phyloP scores from a whole-genome alignment of 495 filamentous ascomycete genomes.

The Penicillium crystallinum region DNA sequence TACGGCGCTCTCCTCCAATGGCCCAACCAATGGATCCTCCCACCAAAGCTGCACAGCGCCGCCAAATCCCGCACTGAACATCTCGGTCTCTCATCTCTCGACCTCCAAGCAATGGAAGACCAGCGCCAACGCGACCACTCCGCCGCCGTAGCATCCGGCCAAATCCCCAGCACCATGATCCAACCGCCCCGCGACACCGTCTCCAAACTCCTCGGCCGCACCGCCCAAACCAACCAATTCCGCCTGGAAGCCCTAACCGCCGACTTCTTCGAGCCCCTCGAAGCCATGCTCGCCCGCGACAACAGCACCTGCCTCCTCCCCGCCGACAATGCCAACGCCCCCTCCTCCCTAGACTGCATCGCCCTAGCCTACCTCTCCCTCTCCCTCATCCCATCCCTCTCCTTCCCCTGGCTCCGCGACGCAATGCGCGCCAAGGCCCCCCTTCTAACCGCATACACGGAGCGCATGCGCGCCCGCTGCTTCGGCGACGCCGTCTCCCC shows the following conservation, averaged over 20 bases:
- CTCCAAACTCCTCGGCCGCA: slow-evolving; percentile 34
- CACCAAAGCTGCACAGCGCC: slow-evolving; percentile 57
- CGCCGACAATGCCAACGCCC: slow-evolving; percentile 22
- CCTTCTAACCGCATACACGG: slow-evolving; percentile 49
- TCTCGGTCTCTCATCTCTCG: slow-evolving; percentile 64
- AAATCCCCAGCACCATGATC: slow-evolving; percentile 42
- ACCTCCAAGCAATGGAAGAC: slow-evolving; percentile 51
- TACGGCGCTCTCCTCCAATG: slow-evolving; percentile 73
- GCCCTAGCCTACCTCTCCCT: slow-evolving; percentile 72
- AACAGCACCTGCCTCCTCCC: slow-evolving; percentile 50
- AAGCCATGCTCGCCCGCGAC: slow-evolving; percentile 50
- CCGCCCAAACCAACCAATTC: slow-evolving; percentile 50
- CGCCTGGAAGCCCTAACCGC: slow-evolving; percentile 62
- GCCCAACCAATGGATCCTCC: slow-evolving; percentile 76
- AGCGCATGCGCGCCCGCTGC: slow-evolving; percentile 36
- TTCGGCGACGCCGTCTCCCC: slow-evolving; percentile 29
- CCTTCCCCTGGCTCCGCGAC: slow-evolving; percentile 65
- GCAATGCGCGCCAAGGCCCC: slow-evolving; percentile 54
- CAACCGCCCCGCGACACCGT: slow-evolving; percentile 37
- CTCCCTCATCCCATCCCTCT: slow-evolving; percentile 63
- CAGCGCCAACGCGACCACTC: slow-evolving; percentile 40
- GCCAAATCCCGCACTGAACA: slow-evolving; percentile 67
- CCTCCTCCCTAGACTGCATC: slow-evolving; percentile 71
- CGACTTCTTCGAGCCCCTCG: slow-evolving; percentile 64
- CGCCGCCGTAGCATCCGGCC: slow-evolving; percentile 36